Evolutionary conservation across 2,329 filamentous ascomycete genomes (phyloP).

Genomic region (Aspergillus vadensis): DNA sequence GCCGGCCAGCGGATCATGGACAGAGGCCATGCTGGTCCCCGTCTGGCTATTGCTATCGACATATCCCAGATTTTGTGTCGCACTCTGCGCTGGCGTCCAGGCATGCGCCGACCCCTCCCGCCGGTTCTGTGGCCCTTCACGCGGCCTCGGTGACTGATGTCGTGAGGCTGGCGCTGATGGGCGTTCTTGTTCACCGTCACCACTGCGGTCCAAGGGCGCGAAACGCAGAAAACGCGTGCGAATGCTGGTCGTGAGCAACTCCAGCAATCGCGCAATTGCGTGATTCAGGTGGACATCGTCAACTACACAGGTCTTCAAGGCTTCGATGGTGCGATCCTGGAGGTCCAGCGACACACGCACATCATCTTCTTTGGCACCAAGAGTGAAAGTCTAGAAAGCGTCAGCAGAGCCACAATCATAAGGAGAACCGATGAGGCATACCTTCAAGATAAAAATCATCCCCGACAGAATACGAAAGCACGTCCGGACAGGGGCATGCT

Average conservation of each 20-base stretch:
- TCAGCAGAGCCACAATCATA: conserved; percentile 10
- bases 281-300: conserved; percentile 67
- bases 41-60: conserved; percentile 29
- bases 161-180: conserved; percentile 37
- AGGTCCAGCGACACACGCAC: conserved; percentile 60
- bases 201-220: conserved; percentile 53
- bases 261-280: conserved; percentile 62
- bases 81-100: conserved; percentile 30
- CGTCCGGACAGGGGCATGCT: conserved; percentile 64
- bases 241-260: conserved; percentile 60
- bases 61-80: conserved; percentile 26
- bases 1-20: conserved; percentile 45
- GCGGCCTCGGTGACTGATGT: conserved; percentile 40
- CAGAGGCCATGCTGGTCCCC: conserved; percentile 27
- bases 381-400: conserved; percentile 56
- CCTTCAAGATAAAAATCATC: conserved; percentile 66
- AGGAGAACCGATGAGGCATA: conserved; percentile 23
- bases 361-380: conserved; percentile 64
- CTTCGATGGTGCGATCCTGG: conserved; percentile 60
- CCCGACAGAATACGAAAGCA: conserved; percentile 66
- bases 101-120: conserved; percentile 29
- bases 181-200: conserved; percentile 42
- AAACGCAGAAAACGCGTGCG: conserved; percentile 61
- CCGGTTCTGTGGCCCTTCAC: conserved; percentile 29
- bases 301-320: conserved; percentile 62